Evolutionary conservation across 2,329 filamentous ascomycete genomes (phyloP).

Genomic region (Teratosphaeria viscida): DNA sequence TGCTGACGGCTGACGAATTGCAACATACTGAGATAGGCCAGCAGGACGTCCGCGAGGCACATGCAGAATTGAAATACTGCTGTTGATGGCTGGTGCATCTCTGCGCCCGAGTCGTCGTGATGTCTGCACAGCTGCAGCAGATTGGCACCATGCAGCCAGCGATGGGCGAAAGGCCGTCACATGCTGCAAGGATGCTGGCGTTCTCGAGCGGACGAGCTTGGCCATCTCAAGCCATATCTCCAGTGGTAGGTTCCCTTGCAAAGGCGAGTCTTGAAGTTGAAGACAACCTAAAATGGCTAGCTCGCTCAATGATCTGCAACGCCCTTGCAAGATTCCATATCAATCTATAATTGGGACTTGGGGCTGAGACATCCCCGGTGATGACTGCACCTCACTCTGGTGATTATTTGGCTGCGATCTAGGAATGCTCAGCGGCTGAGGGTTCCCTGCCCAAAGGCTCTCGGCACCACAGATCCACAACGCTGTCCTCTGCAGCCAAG

Average conservation of each 20-base stretch:
- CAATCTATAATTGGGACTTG: too few relatives aligned
- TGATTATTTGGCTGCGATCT: not conserved
- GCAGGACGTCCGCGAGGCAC: not conserved
- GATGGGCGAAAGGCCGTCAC: not conserved
- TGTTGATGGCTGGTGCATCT: not conserved
- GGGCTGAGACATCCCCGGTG: too few relatives aligned
- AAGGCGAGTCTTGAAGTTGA: not conserved
- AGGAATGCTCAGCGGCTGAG: not conserved
- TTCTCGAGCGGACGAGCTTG: not conserved
- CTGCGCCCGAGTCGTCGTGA: not conserved
- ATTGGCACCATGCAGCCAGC: not conserved
- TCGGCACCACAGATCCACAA: not conserved
- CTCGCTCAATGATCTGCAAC: not conserved
- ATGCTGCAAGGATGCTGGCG: conserved; percentile 1
- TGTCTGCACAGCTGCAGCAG: not conserved
- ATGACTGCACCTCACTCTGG: too few relatives aligned
- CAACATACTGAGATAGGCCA: not conserved
- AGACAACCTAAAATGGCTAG: too few relatives aligned
- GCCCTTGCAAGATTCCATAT: not conserved
- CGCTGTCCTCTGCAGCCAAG: too few relatives aligned
- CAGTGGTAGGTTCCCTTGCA: not conserved
- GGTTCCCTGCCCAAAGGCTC: not conserved
- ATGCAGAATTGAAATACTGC: not conserved
- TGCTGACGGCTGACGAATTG: not conserved
- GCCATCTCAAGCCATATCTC: not conserved